These are phyloP conservation scores for Kondoa malvinella DNA, from an alignment of 768 basidiomycete species.

Conservation along the genomic window DNA sequence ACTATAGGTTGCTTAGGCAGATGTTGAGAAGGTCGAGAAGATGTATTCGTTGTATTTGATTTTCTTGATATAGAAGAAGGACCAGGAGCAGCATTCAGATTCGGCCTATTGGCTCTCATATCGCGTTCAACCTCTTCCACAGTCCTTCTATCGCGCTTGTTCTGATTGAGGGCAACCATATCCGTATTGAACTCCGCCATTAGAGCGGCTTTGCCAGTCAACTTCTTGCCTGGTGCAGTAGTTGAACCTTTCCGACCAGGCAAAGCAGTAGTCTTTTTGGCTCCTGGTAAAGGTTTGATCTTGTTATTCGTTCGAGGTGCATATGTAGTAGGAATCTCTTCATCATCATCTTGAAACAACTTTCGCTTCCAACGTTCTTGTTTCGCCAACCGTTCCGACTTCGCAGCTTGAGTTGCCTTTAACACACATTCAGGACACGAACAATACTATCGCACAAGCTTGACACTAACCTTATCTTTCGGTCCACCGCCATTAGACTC, in stretches of 20 bases:
- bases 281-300: not conserved
- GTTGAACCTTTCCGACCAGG: too few species aligned
- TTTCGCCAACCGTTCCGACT: not conserved
- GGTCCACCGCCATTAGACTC: not conserved
- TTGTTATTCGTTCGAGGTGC: not conserved
- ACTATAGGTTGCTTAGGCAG: not conserved
- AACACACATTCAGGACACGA: too few species aligned
- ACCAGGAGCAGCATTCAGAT: too few species aligned
- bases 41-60: too few species aligned
- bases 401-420: not conserved
- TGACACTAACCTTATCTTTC: too few species aligned
- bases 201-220: slow-evolving; percentile 14
- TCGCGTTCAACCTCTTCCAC: slow-evolving; percentile 27
- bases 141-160: slow-evolving; percentile 26
- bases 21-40: not conserved
- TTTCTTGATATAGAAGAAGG: too few species aligned
- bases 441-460: too few species aligned
- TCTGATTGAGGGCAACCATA: slow-evolving; percentile 17
- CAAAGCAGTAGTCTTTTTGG: not conserved
- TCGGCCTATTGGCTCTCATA: too few species aligned
- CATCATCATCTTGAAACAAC: not conserved
- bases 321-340: not conserved
- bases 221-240: not conserved
- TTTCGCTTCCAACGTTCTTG: not conserved
- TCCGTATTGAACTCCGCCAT: slow-evolving; percentile 17